These are phyloP conservation scores for Hypoxylon sp. DNA, from an alignment of 2,329 filamentous ascomycete species.

Conservation along the genomic window DNA sequence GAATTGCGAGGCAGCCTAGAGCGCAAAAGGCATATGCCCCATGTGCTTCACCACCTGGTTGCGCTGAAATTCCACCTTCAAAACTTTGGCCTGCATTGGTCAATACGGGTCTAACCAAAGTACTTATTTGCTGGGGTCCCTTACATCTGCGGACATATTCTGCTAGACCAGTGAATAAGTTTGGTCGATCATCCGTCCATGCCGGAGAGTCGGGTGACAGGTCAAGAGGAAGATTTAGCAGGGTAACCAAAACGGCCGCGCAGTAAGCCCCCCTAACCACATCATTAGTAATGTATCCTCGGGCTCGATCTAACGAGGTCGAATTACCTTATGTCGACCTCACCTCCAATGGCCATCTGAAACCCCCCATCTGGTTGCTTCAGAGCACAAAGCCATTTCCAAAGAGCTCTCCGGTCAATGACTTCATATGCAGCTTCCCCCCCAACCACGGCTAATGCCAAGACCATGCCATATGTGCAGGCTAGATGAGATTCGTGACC, in stretches of 20 bases:
- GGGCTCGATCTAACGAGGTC: slow-evolving; percentile 28
- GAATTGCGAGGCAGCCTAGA: slow-evolving; percentile 87
- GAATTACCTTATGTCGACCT: slow-evolving; percentile 88
- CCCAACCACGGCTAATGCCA: slow-evolving; percentile 84
- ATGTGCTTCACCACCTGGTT: slow-evolving; percentile 91
- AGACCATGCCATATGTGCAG: slow-evolving; percentile 86
- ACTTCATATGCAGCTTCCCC: slow-evolving; percentile 80
- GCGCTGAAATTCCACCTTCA: slow-evolving; percentile 91
- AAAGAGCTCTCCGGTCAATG: slow-evolving; percentile 87
- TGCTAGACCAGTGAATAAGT: slow-evolving; percentile 79
- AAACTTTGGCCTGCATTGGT: slow-evolving; percentile 82
- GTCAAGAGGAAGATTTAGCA: slow-evolving; percentile 86
- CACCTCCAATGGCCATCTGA: slow-evolving; percentile 85
- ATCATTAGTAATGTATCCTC: slow-evolving; percentile 42
- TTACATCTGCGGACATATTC: slow-evolving; percentile 86
- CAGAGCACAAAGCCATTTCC: slow-evolving; percentile 88
- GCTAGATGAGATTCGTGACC: slow-evolving; percentile 92
- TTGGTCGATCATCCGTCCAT: slow-evolving; percentile 72
- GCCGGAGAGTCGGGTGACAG: slow-evolving; percentile 81
- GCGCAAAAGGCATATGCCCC: slow-evolving; percentile 97
- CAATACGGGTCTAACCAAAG: slow-evolving; percentile 42
- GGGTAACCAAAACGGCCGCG: slow-evolving; percentile 84
- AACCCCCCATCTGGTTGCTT: slow-evolving; percentile 95
- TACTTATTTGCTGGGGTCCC: slow-evolving; percentile 55
- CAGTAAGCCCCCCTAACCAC: slow-evolving; percentile 86